Evolutionary conservation across 2,329 filamentous ascomycete genomes (phyloP), one percentile per base, ranked within the genome.

Genomic region (Colletotrichum musicola): DNA sequence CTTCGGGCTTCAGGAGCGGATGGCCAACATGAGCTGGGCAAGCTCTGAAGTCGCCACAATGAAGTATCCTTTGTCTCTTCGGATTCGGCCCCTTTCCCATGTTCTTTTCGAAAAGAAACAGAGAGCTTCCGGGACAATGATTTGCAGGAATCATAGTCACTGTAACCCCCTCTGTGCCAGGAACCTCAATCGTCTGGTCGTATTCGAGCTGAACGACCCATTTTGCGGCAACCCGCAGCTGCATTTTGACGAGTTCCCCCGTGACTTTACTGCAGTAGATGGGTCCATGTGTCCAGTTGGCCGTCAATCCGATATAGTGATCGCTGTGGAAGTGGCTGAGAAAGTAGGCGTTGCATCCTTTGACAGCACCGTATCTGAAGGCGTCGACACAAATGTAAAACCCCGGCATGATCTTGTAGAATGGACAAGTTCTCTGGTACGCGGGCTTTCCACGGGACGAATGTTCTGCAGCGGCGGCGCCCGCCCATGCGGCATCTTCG

Each of bases 301-400:
- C 90, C 12, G 93, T 96, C 12, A 99, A 83, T 2, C 96, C 96
- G 40, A 98, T 90, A 74, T 99, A 99, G 77, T 99, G 96, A 77
- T 99, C 96, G 75, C 94, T 98, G 79, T 99, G 96, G 73, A 98
- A 99, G 77, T 99, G 96, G 74, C 95, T 98, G 12, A 99, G 86
- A 73, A 99, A 99, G 77, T 99, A 99, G 1, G 95, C 96, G 62
- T 93, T 92, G 78, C 95, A 97, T 0, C 94, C 95, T 76, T 97
- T 88, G 0, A 99, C 93, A 4, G 95, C 94, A 2, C 96, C 96
- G 75, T 98, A 99, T 20, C 95, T 90, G 76, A 99, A 97, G 0
- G 96, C 96, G 79, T 99, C 96, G 0, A 99, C 96, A 66, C 94
- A 97, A 61, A 98, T 97, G 71, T 88, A 93, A 75, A 98, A 92